phyloP scores from a whole-genome alignment of 2,329 filamentous ascomycete species.

The Drechslerella coelobrocha region DNA sequence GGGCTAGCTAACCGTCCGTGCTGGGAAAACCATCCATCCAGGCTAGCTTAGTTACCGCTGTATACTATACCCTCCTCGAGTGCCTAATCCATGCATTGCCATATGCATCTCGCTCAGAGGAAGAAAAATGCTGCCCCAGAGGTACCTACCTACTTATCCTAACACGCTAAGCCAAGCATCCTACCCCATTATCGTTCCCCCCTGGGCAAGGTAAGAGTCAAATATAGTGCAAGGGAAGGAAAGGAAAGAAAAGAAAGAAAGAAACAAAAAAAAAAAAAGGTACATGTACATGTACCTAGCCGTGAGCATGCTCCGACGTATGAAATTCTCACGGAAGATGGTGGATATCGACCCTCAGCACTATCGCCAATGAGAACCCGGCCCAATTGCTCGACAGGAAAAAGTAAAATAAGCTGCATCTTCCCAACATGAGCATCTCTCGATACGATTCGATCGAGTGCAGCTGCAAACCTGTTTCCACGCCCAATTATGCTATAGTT shows the following conservation, averaged over 20 bases:
- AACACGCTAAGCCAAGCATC: not conserved
- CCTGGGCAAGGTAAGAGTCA: slow-evolving; percentile 6
- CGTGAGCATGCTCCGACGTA: too few relatives aligned
- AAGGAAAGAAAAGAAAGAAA: too few relatives aligned
- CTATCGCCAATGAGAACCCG: slow-evolving; percentile 19
- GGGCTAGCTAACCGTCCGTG: slow-evolving; percentile 43
- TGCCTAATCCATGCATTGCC: not conserved
- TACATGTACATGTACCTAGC: slow-evolving; percentile 44
- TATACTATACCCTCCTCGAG: not conserved
- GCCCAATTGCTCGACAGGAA: slow-evolving; percentile 14
- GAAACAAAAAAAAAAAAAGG: slow-evolving; percentile 9
- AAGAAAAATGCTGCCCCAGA: not conserved
- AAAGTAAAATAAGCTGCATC: slow-evolving; percentile 44
- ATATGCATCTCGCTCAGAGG: slow-evolving; percentile 4
- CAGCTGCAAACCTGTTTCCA: slow-evolving; percentile 5
- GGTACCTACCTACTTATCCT: too few relatives aligned
- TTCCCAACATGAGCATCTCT: slow-evolving; percentile 41
- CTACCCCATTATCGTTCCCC: not conserved
- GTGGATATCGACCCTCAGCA: slow-evolving; percentile 2
- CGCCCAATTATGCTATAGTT: slow-evolving; percentile 5
- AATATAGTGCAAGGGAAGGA: too few relatives aligned
- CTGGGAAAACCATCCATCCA: slow-evolving; percentile 27
- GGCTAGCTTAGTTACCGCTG: not conserved
- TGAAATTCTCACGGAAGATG: slow-evolving; percentile 7
- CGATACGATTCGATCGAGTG: slow-evolving; percentile 30